Evolutionary conservation across 2,329 filamentous ascomycete genomes (phyloP), one percentile per base, ranked within the genome.

Genomic region (Aschersonia sp.): DNA sequence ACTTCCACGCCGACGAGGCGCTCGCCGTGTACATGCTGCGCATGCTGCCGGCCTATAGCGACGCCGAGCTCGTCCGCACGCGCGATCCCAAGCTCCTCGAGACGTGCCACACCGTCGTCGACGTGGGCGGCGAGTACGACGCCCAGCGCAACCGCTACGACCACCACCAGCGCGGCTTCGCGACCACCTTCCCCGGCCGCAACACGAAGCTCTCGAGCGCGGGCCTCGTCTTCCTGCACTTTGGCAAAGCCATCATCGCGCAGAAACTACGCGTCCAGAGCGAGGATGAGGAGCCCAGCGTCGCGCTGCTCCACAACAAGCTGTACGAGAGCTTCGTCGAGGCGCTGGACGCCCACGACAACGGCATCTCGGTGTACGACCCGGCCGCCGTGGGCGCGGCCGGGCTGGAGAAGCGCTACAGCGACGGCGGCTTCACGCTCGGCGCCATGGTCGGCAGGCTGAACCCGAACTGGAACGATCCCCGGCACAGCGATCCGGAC

Each of bases 1-100:
- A 95, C 73, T 98, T 98, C 76, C 92, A 98, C 71, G 92, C 92
- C 64, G 92, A 98, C 66, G 92, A 98, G 71, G 90, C 92, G 51
- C 80, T 98, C 42, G 92, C 92, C 49, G 89, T 98, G 54, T 88
- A 94, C 73, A 87, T 98, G 74, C 84, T 98, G 56, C 87, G 88
- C 54, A 77, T 84, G 49, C 83, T 97, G 14, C 90, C 92, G 29
- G 70, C 81, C 50, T 98, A 97, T 72, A 65, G 73, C 48, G 68
- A 75, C 55, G 82, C 87, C 30, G 63, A 73, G 42, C 83, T 98
- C 42, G 73, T 95, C 45, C 88, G 92, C 56, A 95, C 89, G 44
- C 85, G 92, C 59, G 88, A 98, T 65, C 80, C 87, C 14, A 75
- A 79, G 30, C 64, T 83, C 32, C 82, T 98, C 40, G 76, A 79